phyloP scores from a whole-genome alignment of 805 yeast species.

The Kuraishia piskuri region DNA sequence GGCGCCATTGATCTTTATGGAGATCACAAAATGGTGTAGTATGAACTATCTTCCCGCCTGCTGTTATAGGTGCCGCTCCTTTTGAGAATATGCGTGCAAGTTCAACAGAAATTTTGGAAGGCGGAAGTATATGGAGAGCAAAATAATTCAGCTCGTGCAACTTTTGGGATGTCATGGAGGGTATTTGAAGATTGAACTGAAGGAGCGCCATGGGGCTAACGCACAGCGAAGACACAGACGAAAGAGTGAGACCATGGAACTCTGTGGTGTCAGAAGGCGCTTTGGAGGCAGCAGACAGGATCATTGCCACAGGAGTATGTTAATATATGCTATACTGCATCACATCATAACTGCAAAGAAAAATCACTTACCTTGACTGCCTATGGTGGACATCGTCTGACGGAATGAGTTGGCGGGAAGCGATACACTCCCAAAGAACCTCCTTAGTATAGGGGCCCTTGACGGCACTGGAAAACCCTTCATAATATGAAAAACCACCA shows the following conservation, averaged over 20 bases:
- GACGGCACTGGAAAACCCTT: not conserved
- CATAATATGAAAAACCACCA: not conserved
- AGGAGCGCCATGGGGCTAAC: slow-evolving; percentile 69
- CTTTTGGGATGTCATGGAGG: slow-evolving; percentile 69
- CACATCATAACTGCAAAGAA: slow-evolving; percentile 3
- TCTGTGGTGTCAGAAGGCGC: slow-evolving; percentile 12
- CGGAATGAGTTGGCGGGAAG: slow-evolving; percentile 10
- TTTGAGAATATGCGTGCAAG: slow-evolving; percentile 59
- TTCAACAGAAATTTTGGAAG: slow-evolving; percentile 41
- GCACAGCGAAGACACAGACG: slow-evolving; percentile 79
- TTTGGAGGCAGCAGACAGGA: slow-evolving; percentile 41
- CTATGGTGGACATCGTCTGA: slow-evolving; percentile 25
- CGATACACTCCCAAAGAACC: not conserved
- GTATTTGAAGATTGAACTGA: slow-evolving; percentile 81
- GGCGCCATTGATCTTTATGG: slow-evolving; percentile 25
- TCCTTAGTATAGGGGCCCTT: not conserved
- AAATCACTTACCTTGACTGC: slow-evolving; percentile 23
- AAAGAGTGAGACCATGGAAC: slow-evolving; percentile 72
- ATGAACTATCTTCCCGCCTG: slow-evolving; percentile 15
- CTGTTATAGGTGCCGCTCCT: slow-evolving; percentile 28
- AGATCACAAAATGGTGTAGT: slow-evolving; percentile 49
- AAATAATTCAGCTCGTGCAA: slow-evolving; percentile 50
- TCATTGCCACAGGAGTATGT: slow-evolving; percentile 31
- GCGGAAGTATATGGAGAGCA: slow-evolving; percentile 72
- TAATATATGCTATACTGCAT: not conserved